A percentile compares a stretch with the other conserved stretches of the same genome.
phyloP scores from a whole-genome alignment of 108 stramenopile genomes.

The Cyclotella kingstonii region DNA sequence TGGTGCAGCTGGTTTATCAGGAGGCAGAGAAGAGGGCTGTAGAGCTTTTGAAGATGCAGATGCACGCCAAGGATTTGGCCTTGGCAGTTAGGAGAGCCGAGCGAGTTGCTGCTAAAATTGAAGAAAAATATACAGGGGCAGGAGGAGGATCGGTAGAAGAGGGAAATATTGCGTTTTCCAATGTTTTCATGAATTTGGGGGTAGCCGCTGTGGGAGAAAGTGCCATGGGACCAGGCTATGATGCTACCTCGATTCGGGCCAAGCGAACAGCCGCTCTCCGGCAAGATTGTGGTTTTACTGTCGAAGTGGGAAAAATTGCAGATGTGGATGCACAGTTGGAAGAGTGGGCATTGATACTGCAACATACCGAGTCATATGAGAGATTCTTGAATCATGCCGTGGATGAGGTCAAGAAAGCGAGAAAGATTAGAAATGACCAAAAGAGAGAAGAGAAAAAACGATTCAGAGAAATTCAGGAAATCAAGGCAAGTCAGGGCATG shows the following conservation, averaged over 20 bases:
- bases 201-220: conserved; percentile 2
- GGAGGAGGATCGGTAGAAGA: conserved; percentile 3
- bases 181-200: conserved; percentile 21
- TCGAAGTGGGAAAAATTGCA: conserved; percentile 64
- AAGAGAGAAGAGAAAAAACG: conserved; percentile 46
- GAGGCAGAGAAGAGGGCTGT: conserved; percentile 69
- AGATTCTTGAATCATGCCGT: conserved; percentile 84
- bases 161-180: not conserved
- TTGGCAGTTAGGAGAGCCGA: conserved; percentile 54
- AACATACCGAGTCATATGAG: conserved; percentile 91
- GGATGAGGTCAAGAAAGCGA: conserved; percentile 72
- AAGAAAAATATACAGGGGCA: conserved; percentile 52
- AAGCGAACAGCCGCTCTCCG: conserved; percentile 26
- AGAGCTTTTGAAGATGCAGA: conserved; percentile 55
- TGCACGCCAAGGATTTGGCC: conserved; percentile 47
- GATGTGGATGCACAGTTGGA: conserved; percentile 89
- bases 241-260: not conserved
- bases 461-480: conserved; percentile 43
- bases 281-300: conserved; percentile 74
- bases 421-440: conserved; percentile 55
- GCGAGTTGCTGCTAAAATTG: conserved; percentile 54
- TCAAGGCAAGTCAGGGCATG: conserved; percentile 19
- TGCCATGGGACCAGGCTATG: not conserved
- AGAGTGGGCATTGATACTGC: conserved; percentile 84
- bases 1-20: conserved; percentile 76